phyloP scores from a whole-genome alignment of 352 stramenopile genomes.

The Elongisporangium anandrum region DNA sequence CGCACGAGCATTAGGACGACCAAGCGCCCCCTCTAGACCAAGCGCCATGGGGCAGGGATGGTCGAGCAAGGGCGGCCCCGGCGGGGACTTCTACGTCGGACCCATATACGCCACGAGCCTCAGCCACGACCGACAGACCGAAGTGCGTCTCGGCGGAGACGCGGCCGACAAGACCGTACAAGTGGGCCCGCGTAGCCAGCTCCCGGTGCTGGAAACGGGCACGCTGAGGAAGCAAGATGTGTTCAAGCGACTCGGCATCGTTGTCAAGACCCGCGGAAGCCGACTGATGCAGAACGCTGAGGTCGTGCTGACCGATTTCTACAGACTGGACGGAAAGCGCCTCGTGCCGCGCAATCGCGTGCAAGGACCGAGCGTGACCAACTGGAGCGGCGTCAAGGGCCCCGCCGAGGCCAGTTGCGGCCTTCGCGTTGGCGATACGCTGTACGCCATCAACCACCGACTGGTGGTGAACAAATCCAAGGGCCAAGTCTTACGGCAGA shows the following conservation, averaged over 20 bases:
- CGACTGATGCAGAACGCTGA: constrained; percentile 84
- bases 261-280: constrained; percentile 80
- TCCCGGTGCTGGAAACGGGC: constrained; percentile 65
- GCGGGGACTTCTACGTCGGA: constrained; percentile 77
- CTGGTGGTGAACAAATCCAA: constrained; percentile 87
- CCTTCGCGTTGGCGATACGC: constrained; percentile 70
- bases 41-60: constrained; percentile 53
- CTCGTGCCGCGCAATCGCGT: constrained; percentile 70
- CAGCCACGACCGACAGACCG: constrained; percentile 82
- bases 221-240: constrained; percentile 63
- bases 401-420: constrained; percentile 67
- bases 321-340: constrained; percentile 72
- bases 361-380: constrained; percentile 50
- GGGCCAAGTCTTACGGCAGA: constrained; percentile 77
- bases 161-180: constrained; percentile 41
- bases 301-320: constrained; percentile 77
- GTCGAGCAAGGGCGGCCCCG: constrained; percentile 52
- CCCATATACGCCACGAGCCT: constrained; percentile 82
- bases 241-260: constrained; percentile 70
- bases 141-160: constrained; percentile 65
- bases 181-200: constrained; percentile 57
- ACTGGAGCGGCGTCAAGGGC: constrained; percentile 70
- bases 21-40: not conserved
- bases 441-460: constrained; percentile 85
- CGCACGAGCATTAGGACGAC: not conserved